Base-by-base conservation (phyloP, 2,329 filamentous ascomycete species). In the Berkeleyomyces rouxiae region DNA sequence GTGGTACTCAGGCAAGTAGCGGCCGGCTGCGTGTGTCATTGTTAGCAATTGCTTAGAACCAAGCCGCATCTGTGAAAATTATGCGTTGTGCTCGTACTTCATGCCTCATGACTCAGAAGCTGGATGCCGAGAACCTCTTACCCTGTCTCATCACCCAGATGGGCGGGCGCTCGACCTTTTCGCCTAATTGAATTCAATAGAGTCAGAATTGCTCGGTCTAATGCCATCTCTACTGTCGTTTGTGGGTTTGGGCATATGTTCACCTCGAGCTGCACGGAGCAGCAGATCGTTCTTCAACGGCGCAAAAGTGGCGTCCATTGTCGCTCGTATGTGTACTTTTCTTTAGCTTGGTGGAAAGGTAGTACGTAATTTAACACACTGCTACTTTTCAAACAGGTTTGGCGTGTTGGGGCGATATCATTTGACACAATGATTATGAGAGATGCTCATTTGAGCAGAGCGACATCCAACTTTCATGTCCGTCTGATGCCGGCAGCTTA, bases 121-220 rank as follows among this genome's bases (percentile, higher is more conserved):
- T 44, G 33, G 3, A 23, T 43, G 47, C 33, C 49, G 16, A 55
- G 37, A 7, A 39, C 37, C 33, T 55, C 74, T 73, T 78, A 92
- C 90, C 90, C 84, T 99, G 93, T 75, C 93, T 88, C 93, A 99
- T 99, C 72, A 99, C 90, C 93, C 93, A 99, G 79, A 95, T 89
- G 64, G 93, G 93, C 66, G 93, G 88, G 67, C 93, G 85, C 75
- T 96, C 90, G 67, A 97, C 88, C 72, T 85, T 85, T 76, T 96
- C 82, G 73, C 92, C 91, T 95, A 66, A 11, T 13, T 1, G 13
- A 13, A 37, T 37, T 37, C 33, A 9, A 11, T 6, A n/a, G 7
- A 11, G 31, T 58, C 13, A 47, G 44, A 23, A 63, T 39, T 37
- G 13, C 36, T 51, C 11, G 16, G 31, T 31, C 6, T 16, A n/a